phyloP scores from a whole-genome alignment of 2,329 filamentous ascomycete genomes.

The Cryphonectria carpinicola region DNA sequence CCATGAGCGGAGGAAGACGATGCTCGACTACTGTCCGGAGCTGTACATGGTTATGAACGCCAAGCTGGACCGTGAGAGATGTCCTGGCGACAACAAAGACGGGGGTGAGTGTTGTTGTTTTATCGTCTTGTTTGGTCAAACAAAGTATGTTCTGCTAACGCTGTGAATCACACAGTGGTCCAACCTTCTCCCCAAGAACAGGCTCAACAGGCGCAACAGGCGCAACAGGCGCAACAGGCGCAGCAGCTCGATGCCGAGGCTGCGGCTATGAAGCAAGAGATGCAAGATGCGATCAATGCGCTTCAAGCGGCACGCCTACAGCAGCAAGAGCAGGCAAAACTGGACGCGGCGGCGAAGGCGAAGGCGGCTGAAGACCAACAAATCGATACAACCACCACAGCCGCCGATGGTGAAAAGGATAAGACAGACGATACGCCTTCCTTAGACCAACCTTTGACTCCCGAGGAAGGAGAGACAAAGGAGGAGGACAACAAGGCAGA shows the following conservation, averaged over 20 bases:
- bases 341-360: constrained; percentile 9
- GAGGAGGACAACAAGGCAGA: constrained; percentile 10
- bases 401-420: not conserved
- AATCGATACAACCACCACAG: not conserved
- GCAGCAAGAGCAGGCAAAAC: constrained; percentile 13
- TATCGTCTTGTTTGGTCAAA: not conserved
- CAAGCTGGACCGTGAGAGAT: constrained; percentile 28
- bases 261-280: constrained; percentile 20
- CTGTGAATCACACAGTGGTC: constrained; percentile 11
- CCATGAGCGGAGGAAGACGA: constrained; percentile 50
- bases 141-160: constrained; percentile 1
- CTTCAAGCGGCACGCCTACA: constrained; percentile 1
- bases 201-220: constrained; percentile 7
- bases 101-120: constrained; percentile 18
- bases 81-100: constrained; percentile 25
- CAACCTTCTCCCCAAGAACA: constrained; percentile 24
- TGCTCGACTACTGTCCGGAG: constrained; percentile 62
- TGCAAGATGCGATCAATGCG: constrained; percentile 18
- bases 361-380: constrained; percentile 8
- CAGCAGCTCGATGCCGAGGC: constrained; percentile 7
- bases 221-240: no score
- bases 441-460: not conserved
- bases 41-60: constrained; percentile 61
- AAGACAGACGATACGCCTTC: not conserved
- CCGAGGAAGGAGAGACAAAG: not conserved